Conservation (phyloP, 495 filamentous ascomycete genomes). For the Evansstolkia leycettana region DNA sequence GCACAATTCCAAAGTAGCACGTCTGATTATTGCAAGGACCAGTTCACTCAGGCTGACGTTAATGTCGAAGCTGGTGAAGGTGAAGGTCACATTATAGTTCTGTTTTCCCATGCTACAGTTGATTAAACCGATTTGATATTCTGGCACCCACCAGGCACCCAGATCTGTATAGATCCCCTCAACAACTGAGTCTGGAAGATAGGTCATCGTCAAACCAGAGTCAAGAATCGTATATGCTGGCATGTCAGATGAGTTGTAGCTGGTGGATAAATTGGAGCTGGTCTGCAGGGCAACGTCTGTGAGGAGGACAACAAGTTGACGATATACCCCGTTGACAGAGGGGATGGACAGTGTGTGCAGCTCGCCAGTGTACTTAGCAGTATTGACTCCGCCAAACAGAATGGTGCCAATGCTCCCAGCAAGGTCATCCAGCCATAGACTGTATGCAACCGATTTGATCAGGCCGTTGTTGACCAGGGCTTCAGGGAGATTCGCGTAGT, state of each 20-base stretch:
- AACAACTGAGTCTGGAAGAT: conserved; percentile 55
- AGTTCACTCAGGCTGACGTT: conserved; percentile 15
- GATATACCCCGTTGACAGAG: conserved; percentile 22
- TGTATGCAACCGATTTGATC: conserved; percentile 68
- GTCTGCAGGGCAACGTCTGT: conserved; percentile 40
- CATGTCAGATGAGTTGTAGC: conserved; percentile 35
- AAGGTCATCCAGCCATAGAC: conserved; percentile 77
- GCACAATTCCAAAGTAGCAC: conserved; percentile 58
- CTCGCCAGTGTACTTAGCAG: conserved; percentile 52
- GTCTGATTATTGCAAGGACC: conserved; percentile 13
- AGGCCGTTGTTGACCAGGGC: conserved; percentile 51
- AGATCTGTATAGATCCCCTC: conserved; percentile 46
- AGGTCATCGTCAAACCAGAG: conserved; percentile 62
- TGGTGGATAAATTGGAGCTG: conserved; percentile 20
- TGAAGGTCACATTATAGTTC: conserved; percentile 51
- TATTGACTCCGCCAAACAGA: conserved; percentile 81
- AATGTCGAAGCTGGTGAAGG: conserved; percentile 35
- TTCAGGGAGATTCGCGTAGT: conserved; percentile 51
- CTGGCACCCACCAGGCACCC: conserved; percentile 45
- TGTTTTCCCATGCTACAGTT: conserved; percentile 48
- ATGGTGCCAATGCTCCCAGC: conserved; percentile 59
- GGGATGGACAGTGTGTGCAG: conserved; percentile 64
- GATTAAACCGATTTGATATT: conserved; percentile 34
- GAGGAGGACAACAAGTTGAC: conserved; percentile 67
- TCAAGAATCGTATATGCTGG: conserved; percentile 64